Percentiles rank a stretch among this genome's conserved stretches.
Evolutionary conservation across 352 stramenopile species (phyloP).

Genomic region (Pythium plurisporium): DNA sequence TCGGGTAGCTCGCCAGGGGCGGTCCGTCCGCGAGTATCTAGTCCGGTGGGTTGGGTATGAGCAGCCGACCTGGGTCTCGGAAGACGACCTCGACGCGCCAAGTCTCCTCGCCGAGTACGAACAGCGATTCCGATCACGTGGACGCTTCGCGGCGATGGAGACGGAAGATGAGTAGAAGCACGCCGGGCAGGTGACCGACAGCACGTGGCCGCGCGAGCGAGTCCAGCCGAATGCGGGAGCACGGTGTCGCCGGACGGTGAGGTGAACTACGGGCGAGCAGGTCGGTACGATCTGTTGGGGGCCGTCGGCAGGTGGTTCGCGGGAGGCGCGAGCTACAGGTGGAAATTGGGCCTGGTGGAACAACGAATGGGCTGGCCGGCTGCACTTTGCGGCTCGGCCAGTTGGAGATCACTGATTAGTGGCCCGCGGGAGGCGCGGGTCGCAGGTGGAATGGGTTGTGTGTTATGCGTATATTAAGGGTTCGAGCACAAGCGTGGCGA

Average conservation of each 20-base stretch:
- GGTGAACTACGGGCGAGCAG: too few relatives aligned
- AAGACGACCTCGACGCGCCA: constrained; percentile 9
- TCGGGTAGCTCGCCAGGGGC: background rate
- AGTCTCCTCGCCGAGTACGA: constrained; percentile 13
- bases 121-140: background rate
- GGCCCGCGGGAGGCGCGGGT: background rate
- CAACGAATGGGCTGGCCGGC: background rate
- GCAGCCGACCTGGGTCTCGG: constrained; percentile 9
- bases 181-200: too few relatives aligned
- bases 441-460: background rate
- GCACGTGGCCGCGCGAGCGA: too few relatives aligned
- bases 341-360: background rate
- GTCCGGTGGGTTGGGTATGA: constrained; percentile 19
- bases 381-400: too few relatives aligned
- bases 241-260: too few relatives aligned
- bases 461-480: background rate
- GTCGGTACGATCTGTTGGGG: background rate
- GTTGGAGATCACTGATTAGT: background rate
- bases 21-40: constrained; percentile 5
- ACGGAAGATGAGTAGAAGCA: constrained; percentile 6
- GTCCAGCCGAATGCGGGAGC: too few relatives aligned
- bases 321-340: background rate
- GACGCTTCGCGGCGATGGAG: background rate
- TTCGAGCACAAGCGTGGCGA: background rate
- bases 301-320: background rate